Evolutionary conservation across 2,329 filamentous ascomycete species (phyloP).

Genomic region (Zasmidium angulare): DNA sequence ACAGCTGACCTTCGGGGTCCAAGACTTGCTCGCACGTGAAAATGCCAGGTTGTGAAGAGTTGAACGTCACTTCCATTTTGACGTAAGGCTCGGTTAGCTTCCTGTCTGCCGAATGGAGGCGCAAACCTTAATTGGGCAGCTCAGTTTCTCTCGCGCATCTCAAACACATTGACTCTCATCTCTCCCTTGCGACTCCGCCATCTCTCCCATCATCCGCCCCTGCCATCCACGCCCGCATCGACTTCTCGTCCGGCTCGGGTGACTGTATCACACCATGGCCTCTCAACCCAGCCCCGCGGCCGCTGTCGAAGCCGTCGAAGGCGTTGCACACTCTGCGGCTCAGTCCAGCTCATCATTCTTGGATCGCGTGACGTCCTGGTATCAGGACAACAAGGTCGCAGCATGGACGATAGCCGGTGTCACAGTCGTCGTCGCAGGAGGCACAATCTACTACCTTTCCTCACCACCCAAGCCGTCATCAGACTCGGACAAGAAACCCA

Average conservation of each 20-base stretch:
- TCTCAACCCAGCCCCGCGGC: constrained; percentile 10
- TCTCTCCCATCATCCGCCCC: constrained; percentile 3
- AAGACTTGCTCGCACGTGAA: neutral
- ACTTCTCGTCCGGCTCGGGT: constrained; percentile 3
- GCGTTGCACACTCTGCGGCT: constrained; percentile 33
- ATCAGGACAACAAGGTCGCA: constrained; percentile 89
- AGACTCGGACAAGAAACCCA: constrained; percentile 68
- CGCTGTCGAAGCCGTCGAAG: constrained; percentile 18
- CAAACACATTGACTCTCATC: neutral
- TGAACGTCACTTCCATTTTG: no score
- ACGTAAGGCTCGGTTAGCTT: neutral
- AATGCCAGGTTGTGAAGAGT: no score
- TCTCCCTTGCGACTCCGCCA: constrained; percentile 5
- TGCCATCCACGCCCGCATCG: constrained; percentile 8
- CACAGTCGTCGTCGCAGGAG: constrained; percentile 86
- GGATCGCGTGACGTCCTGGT: constrained; percentile 90
- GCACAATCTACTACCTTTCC: constrained; percentile 85
- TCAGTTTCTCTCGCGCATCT: neutral
- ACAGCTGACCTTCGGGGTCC: neutral
- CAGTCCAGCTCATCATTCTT: constrained; percentile 68
- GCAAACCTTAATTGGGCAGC: neutral
- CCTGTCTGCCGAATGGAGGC: neutral
- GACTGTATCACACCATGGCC: constrained; percentile 14
- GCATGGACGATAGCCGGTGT: constrained; percentile 97
- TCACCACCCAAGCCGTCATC: constrained; percentile 39